Evolutionary conservation across 2,329 filamentous ascomycete species (phyloP), one percentile per base, ranked within the genome.

Genomic region (Penicillium sp.): DNA sequence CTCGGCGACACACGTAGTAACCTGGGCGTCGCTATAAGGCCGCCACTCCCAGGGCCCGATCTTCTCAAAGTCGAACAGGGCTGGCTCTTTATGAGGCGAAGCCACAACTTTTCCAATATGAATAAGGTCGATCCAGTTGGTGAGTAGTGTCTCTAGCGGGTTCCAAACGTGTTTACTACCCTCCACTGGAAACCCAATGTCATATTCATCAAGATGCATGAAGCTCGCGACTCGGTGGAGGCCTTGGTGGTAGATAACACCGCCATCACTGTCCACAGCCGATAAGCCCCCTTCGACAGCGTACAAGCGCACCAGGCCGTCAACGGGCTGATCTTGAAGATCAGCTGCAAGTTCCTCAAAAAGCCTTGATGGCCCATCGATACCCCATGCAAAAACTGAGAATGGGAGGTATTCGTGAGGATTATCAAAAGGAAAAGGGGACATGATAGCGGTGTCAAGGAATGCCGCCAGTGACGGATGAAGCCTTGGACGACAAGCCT

Each of bases 1-100:
- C 7, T 63, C 65, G 33, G n/a, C 35, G 46, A 73, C 48, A 27
- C 61, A 65, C 33, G 44, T 24, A 48, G 44, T 52, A 45, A 73
- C 64, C 53, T 73, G 69, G 29, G 57, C 56, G 1, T 58, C 65
- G 54, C 69, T 59, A 44, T 75, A 74, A 4, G 71, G 61, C 45
- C 54, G 63, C 68, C 67, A 73, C 29, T 62, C 59, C 71, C 71
- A 75, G 26, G 64, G 64, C 44, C 70, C 69, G 37, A 58, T 35
- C 46, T 60, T 55, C 47, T 52, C 48, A 10, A n/a, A 52, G 59
- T 58, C 62, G 22, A 62, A 64, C 61, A 67, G 24, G 31, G 54
- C 57, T 51, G 56, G 60, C 52, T 62, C 60, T 55, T 55, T 21
- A 59, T 61, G 44, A 64, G 57, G 55, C 19, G 54, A 49, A 57